Evolutionary conservation across 1,139 yeast genomes (phyloP).

Genomic region (Arxiozyma slooffiae): DNA sequence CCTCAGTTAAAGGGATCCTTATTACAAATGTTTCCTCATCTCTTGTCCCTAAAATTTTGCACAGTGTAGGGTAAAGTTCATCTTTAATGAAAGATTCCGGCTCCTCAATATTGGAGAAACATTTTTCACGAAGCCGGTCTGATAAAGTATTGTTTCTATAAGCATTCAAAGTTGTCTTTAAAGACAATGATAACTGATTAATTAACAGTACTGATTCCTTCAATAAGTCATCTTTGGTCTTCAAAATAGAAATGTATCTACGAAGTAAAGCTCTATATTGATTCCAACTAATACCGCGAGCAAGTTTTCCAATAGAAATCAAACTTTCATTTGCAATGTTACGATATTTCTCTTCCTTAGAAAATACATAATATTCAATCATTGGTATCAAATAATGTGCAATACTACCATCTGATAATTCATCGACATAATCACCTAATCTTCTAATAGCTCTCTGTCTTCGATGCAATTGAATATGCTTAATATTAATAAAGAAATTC

Average conservation of each 20-base stretch:
- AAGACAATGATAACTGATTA: constrained; percentile 52
- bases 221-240: constrained; percentile 41
- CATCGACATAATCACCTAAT: constrained; percentile 36
- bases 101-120: constrained; percentile 36
- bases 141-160: constrained; percentile 12
- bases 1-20: constrained; percentile 75
- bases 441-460: constrained; percentile 75
- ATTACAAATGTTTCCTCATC: constrained; percentile 70
- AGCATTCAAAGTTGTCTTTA: constrained; percentile 31
- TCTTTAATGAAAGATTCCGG: constrained; percentile 45
- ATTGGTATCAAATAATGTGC: constrained; percentile 79
- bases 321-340: constrained; percentile 69
- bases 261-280: constrained; percentile 70
- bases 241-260: constrained; percentile 56
- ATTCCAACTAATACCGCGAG: constrained; percentile 58
- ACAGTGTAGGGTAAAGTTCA: constrained; percentile 55
- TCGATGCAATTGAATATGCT: constrained; percentile 77
- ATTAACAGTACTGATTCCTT: constrained; percentile 55
- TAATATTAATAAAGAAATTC: constrained; percentile 69
- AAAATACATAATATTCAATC: constrained; percentile 63
- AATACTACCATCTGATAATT: constrained; percentile 49
- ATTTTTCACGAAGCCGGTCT: constrained; percentile 21
- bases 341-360: constrained; percentile 46
- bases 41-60: constrained; percentile 49
- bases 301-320: constrained; percentile 49